Conservation (phyloP, 2,329 filamentous ascomycete genomes). For the Escovopsis weberi region DNA sequence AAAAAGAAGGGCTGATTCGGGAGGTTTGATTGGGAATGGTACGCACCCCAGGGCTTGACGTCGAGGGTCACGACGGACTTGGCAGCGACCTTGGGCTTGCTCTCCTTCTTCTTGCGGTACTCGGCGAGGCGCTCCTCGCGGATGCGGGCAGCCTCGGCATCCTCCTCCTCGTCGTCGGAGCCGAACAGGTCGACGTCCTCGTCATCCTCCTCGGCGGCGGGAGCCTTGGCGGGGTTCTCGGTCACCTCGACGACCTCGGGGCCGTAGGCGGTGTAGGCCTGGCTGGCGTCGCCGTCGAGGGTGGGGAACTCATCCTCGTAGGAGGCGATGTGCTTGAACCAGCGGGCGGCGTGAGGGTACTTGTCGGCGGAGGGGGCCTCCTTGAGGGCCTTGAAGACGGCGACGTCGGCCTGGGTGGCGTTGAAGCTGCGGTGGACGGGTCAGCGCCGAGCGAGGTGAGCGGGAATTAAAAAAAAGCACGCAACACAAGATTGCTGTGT, state of each 20-base stretch:
- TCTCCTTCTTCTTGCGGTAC: constrained; percentile 94
- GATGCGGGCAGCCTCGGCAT: constrained; percentile 68
- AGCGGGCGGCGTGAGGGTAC: constrained; percentile 88
- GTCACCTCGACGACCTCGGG: constrained; percentile 66
- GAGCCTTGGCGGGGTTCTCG: constrained; percentile 74
- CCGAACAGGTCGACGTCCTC: constrained; percentile 91
- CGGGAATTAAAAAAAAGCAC: no score
- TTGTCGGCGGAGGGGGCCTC: constrained; percentile 63
- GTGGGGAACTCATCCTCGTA: constrained; percentile 87
- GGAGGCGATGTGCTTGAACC: constrained; percentile 97
- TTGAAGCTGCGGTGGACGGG: constrained; percentile 26
- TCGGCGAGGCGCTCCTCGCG: constrained; percentile 83
- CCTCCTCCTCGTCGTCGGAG: constrained; percentile 86
- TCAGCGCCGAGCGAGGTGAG: constrained; percentile 1
- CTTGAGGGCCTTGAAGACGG: constrained; percentile 80
- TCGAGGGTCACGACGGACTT: constrained; percentile 95
- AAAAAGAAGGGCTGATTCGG: not conserved
- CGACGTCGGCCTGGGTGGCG: constrained; percentile 90
- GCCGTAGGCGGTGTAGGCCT: constrained; percentile 81
- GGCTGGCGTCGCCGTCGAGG: constrained; percentile 80
- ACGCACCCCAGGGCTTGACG: constrained; percentile 97
- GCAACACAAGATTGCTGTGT: no score
- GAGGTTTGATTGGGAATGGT: not conserved
- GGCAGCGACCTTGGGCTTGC: constrained; percentile 79
- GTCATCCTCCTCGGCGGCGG: constrained; percentile 55